Percentiles rank a stretch among this genome's conserved stretches.
These are phyloP conservation scores for Xylaria multiplex DNA, from an alignment of 2,329 filamentous ascomycete species.

Conservation along the genomic window DNA sequence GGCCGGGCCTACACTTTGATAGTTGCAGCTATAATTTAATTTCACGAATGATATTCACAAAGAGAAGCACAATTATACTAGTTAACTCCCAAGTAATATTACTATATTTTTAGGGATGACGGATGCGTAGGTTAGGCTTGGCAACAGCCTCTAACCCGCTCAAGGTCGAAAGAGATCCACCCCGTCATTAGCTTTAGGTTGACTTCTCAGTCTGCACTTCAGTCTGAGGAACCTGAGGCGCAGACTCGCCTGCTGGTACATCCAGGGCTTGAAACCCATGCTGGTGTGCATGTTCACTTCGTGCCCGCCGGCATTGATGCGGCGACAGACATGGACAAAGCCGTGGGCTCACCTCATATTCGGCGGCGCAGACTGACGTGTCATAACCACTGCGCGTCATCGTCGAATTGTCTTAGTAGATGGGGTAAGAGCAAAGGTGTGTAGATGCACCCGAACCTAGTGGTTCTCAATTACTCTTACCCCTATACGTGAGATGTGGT, in stretches of 20 bases:
- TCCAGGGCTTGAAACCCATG: not conserved
- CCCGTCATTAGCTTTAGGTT: not conserved
- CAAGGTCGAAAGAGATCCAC: not conserved
- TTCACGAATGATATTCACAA: no score
- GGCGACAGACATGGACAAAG: constrained; percentile 3
- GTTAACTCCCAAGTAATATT: no score
- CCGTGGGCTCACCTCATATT: not conserved
- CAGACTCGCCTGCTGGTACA: not conserved
- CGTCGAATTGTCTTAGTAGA: not conserved
- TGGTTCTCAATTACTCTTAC: not conserved
- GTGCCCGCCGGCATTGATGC: constrained; percentile 9
- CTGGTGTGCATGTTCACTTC: not conserved
- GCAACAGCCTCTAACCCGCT: no score
- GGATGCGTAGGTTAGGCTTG: no score
- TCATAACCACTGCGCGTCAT: constrained; percentile 24
- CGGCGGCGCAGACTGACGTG: not conserved
- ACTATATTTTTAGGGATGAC: no score
- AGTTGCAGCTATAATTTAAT: no score
- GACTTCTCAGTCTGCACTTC: not conserved
- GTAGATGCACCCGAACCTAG: not conserved
- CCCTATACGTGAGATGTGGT: not conserved
- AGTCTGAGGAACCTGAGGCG: not conserved
- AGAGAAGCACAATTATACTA: no score
- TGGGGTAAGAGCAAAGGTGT: not conserved
- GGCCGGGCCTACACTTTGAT: no score